A percentile compares a stretch with the other conserved stretches of the same genome.
phyloP scores from a whole-genome alignment of 1,139 yeast species.

The Meyerozyma smithsonii region DNA sequence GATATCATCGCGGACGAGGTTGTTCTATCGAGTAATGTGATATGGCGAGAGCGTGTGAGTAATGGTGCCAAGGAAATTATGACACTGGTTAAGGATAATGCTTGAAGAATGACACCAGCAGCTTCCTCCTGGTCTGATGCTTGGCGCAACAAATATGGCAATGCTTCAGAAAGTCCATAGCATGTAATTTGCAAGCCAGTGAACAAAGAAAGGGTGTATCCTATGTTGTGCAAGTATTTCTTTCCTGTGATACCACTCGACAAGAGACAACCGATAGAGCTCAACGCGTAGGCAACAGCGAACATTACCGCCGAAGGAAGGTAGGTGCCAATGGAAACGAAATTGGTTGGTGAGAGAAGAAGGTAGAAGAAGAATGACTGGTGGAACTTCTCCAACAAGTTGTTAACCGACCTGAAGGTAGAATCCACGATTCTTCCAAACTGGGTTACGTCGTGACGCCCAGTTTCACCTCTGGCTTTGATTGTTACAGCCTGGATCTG shows the following conservation, averaged over 20 bases:
- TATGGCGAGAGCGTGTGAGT: conserved; percentile 8
- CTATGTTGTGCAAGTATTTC: conserved; percentile 21
- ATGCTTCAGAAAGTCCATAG: conserved; percentile 20
- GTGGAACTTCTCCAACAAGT: conserved; percentile 90
- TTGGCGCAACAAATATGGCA: conserved; percentile 23
- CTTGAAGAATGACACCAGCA: conserved; percentile 15
- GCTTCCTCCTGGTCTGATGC: conserved; percentile 11
- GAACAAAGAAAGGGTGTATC: conserved; percentile 24
- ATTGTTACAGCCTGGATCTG: conserved; percentile 87
- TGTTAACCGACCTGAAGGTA: conserved; percentile 82
- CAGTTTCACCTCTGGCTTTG: conserved; percentile 56
- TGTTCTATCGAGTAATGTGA: conserved; percentile 14
- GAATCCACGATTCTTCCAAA: conserved; percentile 90
- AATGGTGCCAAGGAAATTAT: conserved; percentile 19
- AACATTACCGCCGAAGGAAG: conserved; percentile 79
- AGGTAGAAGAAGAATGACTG: conserved; percentile 94
- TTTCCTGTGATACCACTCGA: conserved; percentile 31
- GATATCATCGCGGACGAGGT: conserved; percentile 30
- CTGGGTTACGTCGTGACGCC: conserved; percentile 77
- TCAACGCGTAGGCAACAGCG: conserved; percentile 66
- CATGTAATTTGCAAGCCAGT: conserved; percentile 33
- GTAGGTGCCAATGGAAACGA: conserved; percentile 92
- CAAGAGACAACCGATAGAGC: conserved; percentile 59
- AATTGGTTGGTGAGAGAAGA: conserved; percentile 68
- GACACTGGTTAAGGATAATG: conserved; percentile 16